Evolutionary conservation across 2,329 filamentous ascomycete genomes (phyloP), one percentile per base, ranked within the genome.

Genomic region (Paracoccidioides lutzii): DNA sequence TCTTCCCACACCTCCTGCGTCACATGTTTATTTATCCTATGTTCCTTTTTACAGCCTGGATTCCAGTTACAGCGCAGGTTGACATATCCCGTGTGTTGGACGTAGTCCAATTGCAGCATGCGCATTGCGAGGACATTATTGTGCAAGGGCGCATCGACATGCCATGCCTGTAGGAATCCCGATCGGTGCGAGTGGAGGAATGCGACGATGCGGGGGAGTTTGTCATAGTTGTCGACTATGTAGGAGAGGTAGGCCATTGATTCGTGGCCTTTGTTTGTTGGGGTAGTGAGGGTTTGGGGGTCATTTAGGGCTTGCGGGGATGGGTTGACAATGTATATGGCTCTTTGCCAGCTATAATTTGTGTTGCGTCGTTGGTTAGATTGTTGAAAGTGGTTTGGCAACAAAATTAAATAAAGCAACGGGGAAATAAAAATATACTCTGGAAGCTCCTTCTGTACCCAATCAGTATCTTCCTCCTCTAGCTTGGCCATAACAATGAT

Each of bases 1-100:
- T 67, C 63, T 43, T 58, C 38, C 57, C 67, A 68, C 5, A 65
- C 61, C 8, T 65, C 60, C 6, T 55, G 44, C 15, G 62, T 64
- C 4, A 65, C 60, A 52, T 65, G 64, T 52, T 56, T 56, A 45
- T 65, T 62, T 8, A 55, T 55, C n/a, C 58, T 58, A 9, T 65
- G 59, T 8, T 55, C 57, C 8, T 59, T 57, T 32, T 59, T 73
- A 59, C 79, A 81, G 6, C 78, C 78, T 33, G 77, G 73, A 28
- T 72, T 66, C 75, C 74, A 77, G 59, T 73, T 73, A 63, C 79
- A 81, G 50, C 79, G 74, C 55, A 82, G 67, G 62, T 81, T 81
- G 59, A 76, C 73, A 63, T 80, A 81, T 28, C 78, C 78, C 44
- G 71, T 64, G 54, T 71, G 62, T 43, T 71, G 69, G 8, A 81